phyloP scores from a whole-genome alignment of 108 stramenopile species.

The Cylindrotheca closterium region DNA sequence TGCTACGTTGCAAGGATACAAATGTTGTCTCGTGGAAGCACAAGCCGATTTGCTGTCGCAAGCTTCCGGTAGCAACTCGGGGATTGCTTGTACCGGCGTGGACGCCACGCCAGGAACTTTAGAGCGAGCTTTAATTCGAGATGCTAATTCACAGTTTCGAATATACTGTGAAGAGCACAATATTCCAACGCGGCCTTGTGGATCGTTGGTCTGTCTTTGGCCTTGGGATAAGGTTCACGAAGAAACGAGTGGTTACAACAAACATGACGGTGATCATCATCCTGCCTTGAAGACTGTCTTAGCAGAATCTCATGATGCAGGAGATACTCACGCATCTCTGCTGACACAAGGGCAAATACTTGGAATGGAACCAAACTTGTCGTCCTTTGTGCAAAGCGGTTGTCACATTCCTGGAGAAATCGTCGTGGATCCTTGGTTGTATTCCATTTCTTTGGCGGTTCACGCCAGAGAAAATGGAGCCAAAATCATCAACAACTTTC shows the following conservation, averaged over 20 bases:
- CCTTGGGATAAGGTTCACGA: slow-evolving; percentile 52
- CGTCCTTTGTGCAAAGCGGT: slow-evolving; percentile 45
- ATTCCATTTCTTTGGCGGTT: slow-evolving; percentile 63
- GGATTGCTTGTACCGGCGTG: slow-evolving; percentile 80
- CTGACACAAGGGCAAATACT: slow-evolving; percentile 35
- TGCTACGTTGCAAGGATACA: slow-evolving; percentile 58
- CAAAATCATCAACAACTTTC: slow-evolving; percentile 31
- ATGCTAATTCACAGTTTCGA: slow-evolving; percentile 60
- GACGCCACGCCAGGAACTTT: slow-evolving; percentile 73
- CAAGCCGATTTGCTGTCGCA: slow-evolving; percentile 48
- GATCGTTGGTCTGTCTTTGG: slow-evolving; percentile 73
- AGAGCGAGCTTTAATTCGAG: slow-evolving; percentile 73
- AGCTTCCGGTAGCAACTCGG: slow-evolving; percentile 68
- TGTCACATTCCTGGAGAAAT: slow-evolving; percentile 80
- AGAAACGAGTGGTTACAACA: slow-evolving; percentile 17
- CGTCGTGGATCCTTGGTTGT: slow-evolving; percentile 85
- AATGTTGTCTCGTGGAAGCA: slow-evolving; percentile 59
- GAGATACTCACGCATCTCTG: slow-evolving; percentile 65
- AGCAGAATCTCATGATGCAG: slow-evolving; percentile 64
- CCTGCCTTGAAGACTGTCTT: slow-evolving; percentile 37
- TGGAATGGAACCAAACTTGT: slow-evolving; percentile 53
- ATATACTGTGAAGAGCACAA: slow-evolving; percentile 49
- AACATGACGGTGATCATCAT: neutral
- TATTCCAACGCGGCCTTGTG: slow-evolving; percentile 61
- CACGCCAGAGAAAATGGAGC: slow-evolving; percentile 72